Evolutionary conservation across 352 stramenopile genomes (phyloP).

Genomic region (Phytophthora melonis): DNA sequence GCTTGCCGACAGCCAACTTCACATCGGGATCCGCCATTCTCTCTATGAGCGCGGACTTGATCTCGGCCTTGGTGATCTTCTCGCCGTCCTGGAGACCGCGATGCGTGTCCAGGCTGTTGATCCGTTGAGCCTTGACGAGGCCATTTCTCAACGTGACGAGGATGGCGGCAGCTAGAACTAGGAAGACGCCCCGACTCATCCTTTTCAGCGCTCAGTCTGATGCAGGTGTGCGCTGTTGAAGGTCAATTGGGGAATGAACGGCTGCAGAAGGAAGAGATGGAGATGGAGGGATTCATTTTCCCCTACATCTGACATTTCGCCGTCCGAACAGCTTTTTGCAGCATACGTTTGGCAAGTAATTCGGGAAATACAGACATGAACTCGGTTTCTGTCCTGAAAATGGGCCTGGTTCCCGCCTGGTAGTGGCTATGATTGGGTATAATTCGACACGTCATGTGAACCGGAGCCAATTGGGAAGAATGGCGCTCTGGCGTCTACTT

Average conservation of each 20-base stretch:
- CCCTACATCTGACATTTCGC: conserved; percentile 1
- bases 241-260: background rate
- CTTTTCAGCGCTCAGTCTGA: background rate
- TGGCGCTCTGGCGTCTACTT: background rate
- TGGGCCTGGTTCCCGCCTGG: background rate
- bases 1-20: background rate
- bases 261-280: background rate
- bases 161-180: background rate
- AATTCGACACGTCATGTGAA: background rate
- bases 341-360: background rate
- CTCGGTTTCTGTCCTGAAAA: background rate
- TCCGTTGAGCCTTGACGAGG: background rate
- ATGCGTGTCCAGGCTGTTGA: background rate
- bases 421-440: background rate
- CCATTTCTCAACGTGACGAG: background rate
- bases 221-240: background rate
- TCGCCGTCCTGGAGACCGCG: background rate
- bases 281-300: background rate
- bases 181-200: background rate
- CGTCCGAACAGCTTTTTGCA: conserved; percentile 1
- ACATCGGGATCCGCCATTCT: background rate
- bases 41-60: background rate
- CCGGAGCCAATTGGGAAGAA: background rate
- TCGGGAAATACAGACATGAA: background rate
- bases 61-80: conserved; percentile 1